Base-by-base conservation (phyloP, 805 yeast genomes). In the Schizosaccharomyces octosporus region DNA sequence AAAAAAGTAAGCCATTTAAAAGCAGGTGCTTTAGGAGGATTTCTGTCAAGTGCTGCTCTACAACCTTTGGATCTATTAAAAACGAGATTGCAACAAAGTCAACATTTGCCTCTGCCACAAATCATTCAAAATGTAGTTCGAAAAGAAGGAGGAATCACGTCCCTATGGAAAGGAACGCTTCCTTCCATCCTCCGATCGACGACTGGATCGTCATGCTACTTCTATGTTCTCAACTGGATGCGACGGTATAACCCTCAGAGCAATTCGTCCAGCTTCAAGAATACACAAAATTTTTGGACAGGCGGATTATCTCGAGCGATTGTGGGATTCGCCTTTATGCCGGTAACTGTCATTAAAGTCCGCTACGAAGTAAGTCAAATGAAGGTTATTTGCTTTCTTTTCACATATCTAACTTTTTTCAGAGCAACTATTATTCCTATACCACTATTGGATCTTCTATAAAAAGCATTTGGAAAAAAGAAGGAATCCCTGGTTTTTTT, bases 111-210 rank as follows among this genome's bases (percentile, higher is more conserved):
- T 17, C 60, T 29, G 27, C 32, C 36, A n/a, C 45, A 31, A 42
- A 32, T 15, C 15, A 32, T 42, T n/a, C 54, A 13, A 24, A 24
- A 5, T 21, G 19, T 41, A 17, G 54, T 27, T 41, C 31, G 15
- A 11, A n/a, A 48, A 41, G 51, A 66, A 5, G 64, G 64, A 21
- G 59, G 65, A 31, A 63, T 69, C 9, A 17, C 70, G n/a, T 45
- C 64, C 31, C 74, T 89, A 48, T 93, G 98, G 98, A 77, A 95
- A 62, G 98, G 98, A 0, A 90, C 95, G 0, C 67, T 88, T 48
- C 96, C 98, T 0, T 86, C 95, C 24, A 88, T 94, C 0, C 67
- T 90, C 31, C 76, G 98, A 63, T 90, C 96, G 0, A 87, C 96
- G 0, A 75, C 87, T 13, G 98, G 98, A 0, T 84, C 94, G 55